Evolutionary conservation across 2,329 filamentous ascomycete species (phyloP).

Genomic region (Cordyceps fumosorosea): DNA sequence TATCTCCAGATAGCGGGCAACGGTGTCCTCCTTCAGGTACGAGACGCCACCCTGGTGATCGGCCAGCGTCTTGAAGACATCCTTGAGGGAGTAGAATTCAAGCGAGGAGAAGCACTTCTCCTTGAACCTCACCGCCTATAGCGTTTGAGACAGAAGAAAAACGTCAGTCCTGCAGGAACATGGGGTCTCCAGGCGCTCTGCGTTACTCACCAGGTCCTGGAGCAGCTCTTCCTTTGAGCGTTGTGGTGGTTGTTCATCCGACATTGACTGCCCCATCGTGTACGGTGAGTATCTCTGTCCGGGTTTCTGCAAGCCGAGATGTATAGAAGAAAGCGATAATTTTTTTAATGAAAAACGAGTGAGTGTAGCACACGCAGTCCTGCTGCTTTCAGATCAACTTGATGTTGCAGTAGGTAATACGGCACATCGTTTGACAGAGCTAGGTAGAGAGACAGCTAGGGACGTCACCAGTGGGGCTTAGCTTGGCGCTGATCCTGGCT

Average conservation of each 20-base stretch:
- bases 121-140: conserved; percentile 56
- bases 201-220: conserved; percentile 40
- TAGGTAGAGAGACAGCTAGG: neutral
- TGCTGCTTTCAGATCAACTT: neutral
- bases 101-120: conserved; percentile 64
- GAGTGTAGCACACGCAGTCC: neutral
- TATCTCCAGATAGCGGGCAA: conserved; percentile 66
- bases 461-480: conserved; percentile 11
- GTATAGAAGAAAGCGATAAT: too few species aligned
- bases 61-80: conserved; percentile 65
- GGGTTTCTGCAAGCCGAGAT: neutral
- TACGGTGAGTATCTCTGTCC: neutral
- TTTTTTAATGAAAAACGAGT: neutral
- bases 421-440: neutral
- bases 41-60: conserved; percentile 54
- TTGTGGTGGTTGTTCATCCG: conserved; percentile 36
- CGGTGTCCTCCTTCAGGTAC: conserved; percentile 62
- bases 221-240: conserved; percentile 46
- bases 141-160: neutral
- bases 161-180: neutral
- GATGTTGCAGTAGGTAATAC: conserved; percentile 1
- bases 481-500: neutral
- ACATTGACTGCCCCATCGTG: conserved; percentile 48
- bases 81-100: conserved; percentile 66
- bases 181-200: conserved; percentile 5